Conservation (phyloP, 108 stramenopile species). For the Nannochloropsis salina region DNA sequence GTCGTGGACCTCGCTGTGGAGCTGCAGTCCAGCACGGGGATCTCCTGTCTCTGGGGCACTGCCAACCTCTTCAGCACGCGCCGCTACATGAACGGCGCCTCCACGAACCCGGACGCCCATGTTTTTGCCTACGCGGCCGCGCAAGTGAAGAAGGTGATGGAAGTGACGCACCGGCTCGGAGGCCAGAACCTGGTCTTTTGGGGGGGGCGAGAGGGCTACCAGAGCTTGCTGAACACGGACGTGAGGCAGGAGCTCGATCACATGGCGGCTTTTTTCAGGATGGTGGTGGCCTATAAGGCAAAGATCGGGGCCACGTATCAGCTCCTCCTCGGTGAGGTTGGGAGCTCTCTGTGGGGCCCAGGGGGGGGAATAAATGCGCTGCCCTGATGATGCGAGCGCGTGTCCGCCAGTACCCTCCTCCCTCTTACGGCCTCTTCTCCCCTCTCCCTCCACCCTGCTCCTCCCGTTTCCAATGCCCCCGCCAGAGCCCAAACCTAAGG, state of each 20-base stretch:
- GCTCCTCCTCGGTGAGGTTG: conserved; percentile 46
- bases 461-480: background rate
- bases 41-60: conserved; percentile 62
- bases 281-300: conserved; percentile 59
- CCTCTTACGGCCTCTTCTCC: background rate
- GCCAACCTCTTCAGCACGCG: conserved; percentile 62
- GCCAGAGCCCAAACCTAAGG: conserved; percentile 64
- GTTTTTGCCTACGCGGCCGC: conserved; percentile 59
- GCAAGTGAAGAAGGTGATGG: conserved; percentile 62
- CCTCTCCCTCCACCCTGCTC: background rate
- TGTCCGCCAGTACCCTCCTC: no score
- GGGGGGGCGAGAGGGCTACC: conserved; percentile 65
- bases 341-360: background rate
- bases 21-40: conserved; percentile 60
- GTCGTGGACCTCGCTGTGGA: conserved; percentile 53
- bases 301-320: conserved; percentile 54
- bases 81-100: conserved; percentile 64
- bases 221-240: conserved; percentile 59
- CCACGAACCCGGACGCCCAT: conserved; percentile 63
- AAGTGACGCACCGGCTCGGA: conserved; percentile 59
- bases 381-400: no score
- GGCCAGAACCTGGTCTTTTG: conserved; percentile 64
- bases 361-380: no score
- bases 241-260: conserved; percentile 62
- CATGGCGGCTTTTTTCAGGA: conserved; percentile 58